phyloP scores from a whole-genome alignment of 345 rosid species.

The Lepidium africanum region DNA sequence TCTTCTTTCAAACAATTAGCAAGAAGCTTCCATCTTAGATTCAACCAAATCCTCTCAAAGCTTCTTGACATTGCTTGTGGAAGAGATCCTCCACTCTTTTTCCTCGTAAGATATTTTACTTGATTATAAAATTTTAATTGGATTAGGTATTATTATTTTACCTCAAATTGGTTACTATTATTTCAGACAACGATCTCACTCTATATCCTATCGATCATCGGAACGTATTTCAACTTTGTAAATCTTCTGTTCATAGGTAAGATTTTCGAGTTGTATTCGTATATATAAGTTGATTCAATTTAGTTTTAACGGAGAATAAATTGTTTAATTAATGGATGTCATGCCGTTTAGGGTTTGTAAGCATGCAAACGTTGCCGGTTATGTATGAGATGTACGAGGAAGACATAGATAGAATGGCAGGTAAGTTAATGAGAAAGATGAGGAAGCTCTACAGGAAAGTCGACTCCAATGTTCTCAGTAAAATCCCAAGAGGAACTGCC shows the following conservation, averaged over 20 bases:
- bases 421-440: conserved; percentile 24
- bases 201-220: conserved; percentile 60
- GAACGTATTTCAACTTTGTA: conserved; percentile 59
- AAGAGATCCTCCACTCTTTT: conserved; percentile 48
- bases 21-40: conserved; percentile 33
- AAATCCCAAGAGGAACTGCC: conserved; percentile 73
- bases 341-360: conserved; percentile 36
- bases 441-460: conserved; percentile 41
- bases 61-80: conserved; percentile 60
- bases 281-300: background rate
- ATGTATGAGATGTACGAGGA: conserved; percentile 53
- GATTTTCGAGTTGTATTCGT: background rate
- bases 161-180: background rate
- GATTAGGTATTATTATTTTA: background rate
- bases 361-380: conserved; percentile 57
- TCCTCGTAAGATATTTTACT: conserved; percentile 36
- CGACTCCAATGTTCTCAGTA: conserved; percentile 54
- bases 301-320: background rate
- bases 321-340: background rate
- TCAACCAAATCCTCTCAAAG: conserved; percentile 36
- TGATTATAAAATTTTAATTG: background rate
- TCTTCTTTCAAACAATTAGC: conserved; percentile 39
- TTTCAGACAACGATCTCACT: conserved; percentile 43
- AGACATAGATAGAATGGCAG: conserved; percentile 47
- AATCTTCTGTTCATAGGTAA: conserved; percentile 75